phyloP scores from a whole-genome alignment of 306 rosid species.

The Biancaea sappan region DNA sequence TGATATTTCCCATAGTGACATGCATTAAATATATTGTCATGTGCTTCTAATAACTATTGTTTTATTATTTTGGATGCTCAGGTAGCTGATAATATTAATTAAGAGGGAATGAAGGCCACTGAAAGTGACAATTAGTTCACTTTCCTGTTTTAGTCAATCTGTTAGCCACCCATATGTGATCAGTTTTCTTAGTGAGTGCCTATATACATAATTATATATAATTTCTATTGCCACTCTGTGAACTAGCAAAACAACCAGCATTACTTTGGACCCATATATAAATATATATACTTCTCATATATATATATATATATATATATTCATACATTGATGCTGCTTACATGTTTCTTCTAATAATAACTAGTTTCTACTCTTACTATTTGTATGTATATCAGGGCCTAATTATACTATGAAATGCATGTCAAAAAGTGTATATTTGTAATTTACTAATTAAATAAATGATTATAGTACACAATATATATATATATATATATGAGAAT shows the following conservation, averaged over 20 bases:
- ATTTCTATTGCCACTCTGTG: conserved; percentile 15
- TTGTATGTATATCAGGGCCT: neutral
- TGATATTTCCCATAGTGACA: neutral
- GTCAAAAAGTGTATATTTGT: neutral
- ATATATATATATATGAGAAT: too few relatives aligned
- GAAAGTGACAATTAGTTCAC: conserved; percentile 35
- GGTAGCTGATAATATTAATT: conserved; percentile 34
- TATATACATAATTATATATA: neutral
- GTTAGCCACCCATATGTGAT: conserved; percentile 13
- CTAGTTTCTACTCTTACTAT: conserved; percentile 3
- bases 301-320: neutral
- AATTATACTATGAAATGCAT: neutral
- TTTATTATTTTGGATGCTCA: neutral
- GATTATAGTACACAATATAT: neutral
- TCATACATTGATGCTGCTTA: too few relatives aligned
- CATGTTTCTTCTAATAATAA: conserved; percentile 21
- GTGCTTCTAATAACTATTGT: neutral
- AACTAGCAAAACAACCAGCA: conserved; percentile 22
- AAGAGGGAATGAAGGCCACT: conserved; percentile 7
- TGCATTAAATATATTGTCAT: neutral
- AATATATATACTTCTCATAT: neutral
- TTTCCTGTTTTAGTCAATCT: conserved; percentile 1
- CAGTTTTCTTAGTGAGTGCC: conserved; percentile 18
- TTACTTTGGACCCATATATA: too few relatives aligned
- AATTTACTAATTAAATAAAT: neutral